These are phyloP conservation scores for Penicillium pulvis DNA, from an alignment of 495 filamentous ascomycete genomes.

Conservation along the genomic window DNA sequence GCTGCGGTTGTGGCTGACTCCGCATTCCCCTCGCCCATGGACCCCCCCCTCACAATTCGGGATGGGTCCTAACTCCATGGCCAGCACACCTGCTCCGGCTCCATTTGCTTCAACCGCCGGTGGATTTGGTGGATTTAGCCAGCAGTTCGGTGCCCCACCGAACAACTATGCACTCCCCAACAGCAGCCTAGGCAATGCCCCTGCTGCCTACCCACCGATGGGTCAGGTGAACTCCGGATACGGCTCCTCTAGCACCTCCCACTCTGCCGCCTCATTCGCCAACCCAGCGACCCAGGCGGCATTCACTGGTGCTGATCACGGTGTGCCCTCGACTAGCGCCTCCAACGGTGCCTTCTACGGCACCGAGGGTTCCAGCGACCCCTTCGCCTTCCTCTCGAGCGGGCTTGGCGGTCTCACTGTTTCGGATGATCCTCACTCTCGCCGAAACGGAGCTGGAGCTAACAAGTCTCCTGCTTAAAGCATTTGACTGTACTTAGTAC, in stretches of 20 bases:
- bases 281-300: slow-evolving; percentile 90
- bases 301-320: slow-evolving; percentile 82
- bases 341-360: slow-evolving; percentile 60
- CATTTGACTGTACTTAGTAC: slow-evolving; percentile 19
- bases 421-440: slow-evolving; percentile 72
- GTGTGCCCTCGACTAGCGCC: slow-evolving; percentile 51
- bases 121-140: slow-evolving; percentile 74
- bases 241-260: slow-evolving; percentile 63
- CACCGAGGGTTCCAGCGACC: slow-evolving; percentile 68
- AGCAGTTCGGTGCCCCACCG: slow-evolving; percentile 85
- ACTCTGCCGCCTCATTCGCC: slow-evolving; percentile 88
- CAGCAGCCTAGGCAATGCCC: slow-evolving; percentile 73
- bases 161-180: slow-evolving; percentile 90
- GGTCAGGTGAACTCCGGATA: slow-evolving; percentile 71
- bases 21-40: slow-evolving; percentile 88
- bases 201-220: slow-evolving; percentile 79
- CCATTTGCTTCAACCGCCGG: slow-evolving; percentile 75
- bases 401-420: slow-evolving; percentile 81
- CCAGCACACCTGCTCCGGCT: slow-evolving; percentile 79
- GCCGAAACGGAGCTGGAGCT: slow-evolving; percentile 68
- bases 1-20: slow-evolving; percentile 94
- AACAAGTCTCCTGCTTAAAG: slow-evolving; percentile 54
- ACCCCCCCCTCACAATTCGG: slow-evolving; percentile 76
- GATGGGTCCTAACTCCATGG: slow-evolving; percentile 77
- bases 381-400: slow-evolving; percentile 85